Base-by-base conservation (phyloP, 805 yeast species). In the Torulaspora quercuum region DNA sequence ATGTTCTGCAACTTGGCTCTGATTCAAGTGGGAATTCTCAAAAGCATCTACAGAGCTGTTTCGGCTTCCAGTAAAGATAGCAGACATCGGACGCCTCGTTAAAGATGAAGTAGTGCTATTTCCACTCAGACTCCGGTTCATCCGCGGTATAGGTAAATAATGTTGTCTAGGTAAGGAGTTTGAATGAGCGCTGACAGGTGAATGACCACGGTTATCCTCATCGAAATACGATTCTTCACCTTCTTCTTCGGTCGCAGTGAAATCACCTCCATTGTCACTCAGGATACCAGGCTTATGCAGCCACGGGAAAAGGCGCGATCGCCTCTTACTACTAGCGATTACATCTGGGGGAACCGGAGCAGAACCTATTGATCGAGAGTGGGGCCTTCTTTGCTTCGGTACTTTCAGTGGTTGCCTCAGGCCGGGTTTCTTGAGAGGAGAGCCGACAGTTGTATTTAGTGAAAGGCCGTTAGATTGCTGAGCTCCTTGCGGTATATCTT, bases 301-400 rank as follows among this genome's bases (percentile, higher is more conserved):
- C 57, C 61, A 59, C 3, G 63, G 57, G 25, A 55, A 52, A 16
- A 57, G 39, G 10, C 50, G 49, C 4, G 58, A 48, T 13, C 48
- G 41, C 30, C 61, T 49, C 25, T 46, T 48, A 28, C 42, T 51
- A 28, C 57, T 55, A 8, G 58, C 33, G 19, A 58, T 55, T 10
- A 57, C 52, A 44, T 59, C 64, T 2, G 62, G 56, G 15, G 64
- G 61, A 7, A 45, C 43, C 6, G 50, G 52, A 6, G 51, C 55
- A 7, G 61, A 52, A 25, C 61, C 60, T 24, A 59, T 46, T 4
- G 64, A 59, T 35, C 46, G 50, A 3, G 63, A 57, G 35, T 59
- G 59, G 5, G 61, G 62, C 32, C 64, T 54, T 24, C 48, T 38
- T 20, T 42, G 40, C 35, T 37, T 38, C 26, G 48, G 49, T 8